Conservation (phyloP, 1,284 basidiomycete species). For the Cryptococcus wingfieldii region DNA sequence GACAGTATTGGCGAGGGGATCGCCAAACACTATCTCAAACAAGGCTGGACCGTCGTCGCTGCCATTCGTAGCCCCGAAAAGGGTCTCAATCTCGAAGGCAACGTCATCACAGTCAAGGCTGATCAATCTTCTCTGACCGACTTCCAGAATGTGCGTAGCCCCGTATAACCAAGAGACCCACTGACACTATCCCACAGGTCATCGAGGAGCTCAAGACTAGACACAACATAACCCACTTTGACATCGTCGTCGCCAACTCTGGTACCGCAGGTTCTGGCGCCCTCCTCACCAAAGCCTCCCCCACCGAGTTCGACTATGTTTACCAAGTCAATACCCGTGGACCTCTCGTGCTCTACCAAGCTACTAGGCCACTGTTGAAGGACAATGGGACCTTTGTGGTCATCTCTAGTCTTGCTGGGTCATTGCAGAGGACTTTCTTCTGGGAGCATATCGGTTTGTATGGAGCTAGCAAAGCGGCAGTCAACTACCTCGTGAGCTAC, state of each 20-base stretch:
- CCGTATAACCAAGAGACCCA: background rate
- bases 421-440: constrained; percentile 6
- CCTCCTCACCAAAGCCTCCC: constrained; percentile 2
- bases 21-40: constrained; percentile 7
- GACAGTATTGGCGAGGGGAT: constrained; percentile 16
- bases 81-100: constrained; percentile 8
- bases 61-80: constrained; percentile 10
- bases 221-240: constrained; percentile 13
- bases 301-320: constrained; percentile 2
- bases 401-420: constrained; percentile 16
- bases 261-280: constrained; percentile 5
- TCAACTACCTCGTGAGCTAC: constrained; percentile 5
- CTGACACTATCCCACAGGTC: constrained; percentile 1
- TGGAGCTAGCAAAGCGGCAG: constrained; percentile 14
- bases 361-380: constrained; percentile 9
- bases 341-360: constrained; percentile 21
- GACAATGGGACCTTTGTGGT: constrained; percentile 15
- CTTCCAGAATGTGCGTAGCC: background rate
- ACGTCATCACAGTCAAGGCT: background rate
- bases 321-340: constrained; percentile 14
- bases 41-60: constrained; percentile 17
- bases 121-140: background rate
- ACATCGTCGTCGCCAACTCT: constrained; percentile 24
- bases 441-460: constrained; percentile 9
- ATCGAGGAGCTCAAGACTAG: constrained; percentile 11